Evolutionary conservation across 257 asterid genomes (phyloP).

Genomic region (Solanum bulbocastanum): DNA sequence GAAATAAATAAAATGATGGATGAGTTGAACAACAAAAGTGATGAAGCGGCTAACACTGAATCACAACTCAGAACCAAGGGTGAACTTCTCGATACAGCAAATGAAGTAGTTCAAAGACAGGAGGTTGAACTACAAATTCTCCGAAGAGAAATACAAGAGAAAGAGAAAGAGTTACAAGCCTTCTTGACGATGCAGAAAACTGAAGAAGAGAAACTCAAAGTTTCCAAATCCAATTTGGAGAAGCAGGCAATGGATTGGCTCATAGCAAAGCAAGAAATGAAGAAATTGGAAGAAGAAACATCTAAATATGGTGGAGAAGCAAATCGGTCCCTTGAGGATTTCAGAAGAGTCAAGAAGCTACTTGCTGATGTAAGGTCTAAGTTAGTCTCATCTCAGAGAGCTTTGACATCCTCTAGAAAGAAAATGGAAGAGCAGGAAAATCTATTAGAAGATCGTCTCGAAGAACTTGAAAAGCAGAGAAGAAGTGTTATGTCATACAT

Average conservation of each 20-base stretch:
- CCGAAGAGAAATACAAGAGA: conserved; percentile 39
- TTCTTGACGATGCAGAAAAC: conserved; percentile 25
- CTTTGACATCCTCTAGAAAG: conserved; percentile 40
- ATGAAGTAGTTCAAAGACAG: conserved; percentile 54
- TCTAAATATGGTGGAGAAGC: conserved; percentile 45
- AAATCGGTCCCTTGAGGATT: conserved; percentile 45
- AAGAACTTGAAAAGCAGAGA: conserved; percentile 60
- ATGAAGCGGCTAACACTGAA: conserved; percentile 44
- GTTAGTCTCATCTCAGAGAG: conserved; percentile 61
- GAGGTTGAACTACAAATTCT: conserved; percentile 55
- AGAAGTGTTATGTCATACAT: conserved; percentile 39
- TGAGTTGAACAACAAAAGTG: conserved; percentile 45
- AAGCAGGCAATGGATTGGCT: conserved; percentile 77
- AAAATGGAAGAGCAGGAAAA: conserved; percentile 51
- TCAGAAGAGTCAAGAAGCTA: conserved; percentile 56
- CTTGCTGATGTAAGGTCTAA: conserved; percentile 64
- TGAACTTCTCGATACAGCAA: conserved; percentile 51
- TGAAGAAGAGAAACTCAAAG: conserved; percentile 45
- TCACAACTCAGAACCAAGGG: conserved; percentile 53
- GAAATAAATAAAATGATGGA: conserved; percentile 45
- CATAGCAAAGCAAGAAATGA: conserved; percentile 53
- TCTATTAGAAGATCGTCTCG: conserved; percentile 40
- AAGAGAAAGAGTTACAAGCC: conserved; percentile 46
- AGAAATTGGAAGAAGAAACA: conserved; percentile 44
- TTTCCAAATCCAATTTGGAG: conserved; percentile 53